Evolutionary conservation across 371 early-diverging fungal genomes (phyloP).

Genomic region (Basidiobolus meristosporus): DNA sequence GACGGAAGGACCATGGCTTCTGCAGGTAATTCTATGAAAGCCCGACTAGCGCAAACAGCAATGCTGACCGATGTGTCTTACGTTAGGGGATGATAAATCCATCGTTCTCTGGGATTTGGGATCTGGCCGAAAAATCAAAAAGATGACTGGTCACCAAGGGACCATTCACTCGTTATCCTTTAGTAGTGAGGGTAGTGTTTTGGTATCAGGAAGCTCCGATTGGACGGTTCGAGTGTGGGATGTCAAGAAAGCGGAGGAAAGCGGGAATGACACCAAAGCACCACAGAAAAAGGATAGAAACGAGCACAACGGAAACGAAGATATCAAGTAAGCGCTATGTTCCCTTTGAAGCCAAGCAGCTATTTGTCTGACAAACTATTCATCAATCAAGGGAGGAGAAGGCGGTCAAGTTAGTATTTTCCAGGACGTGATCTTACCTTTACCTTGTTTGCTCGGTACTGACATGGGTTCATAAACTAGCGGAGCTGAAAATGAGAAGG

Average conservation of each 20-base stretch:
- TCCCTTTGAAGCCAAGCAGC: no score
- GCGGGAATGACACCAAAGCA: no score
- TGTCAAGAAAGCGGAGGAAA: conserved; percentile 23
- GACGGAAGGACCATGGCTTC: conserved; percentile 89
- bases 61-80: neutral
- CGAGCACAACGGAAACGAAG: no score
- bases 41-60: neutral
- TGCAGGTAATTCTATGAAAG: conserved; percentile 27
- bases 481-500: no score
- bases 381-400: no score
- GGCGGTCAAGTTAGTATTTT: no score
- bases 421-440: no score
- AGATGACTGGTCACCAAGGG: conserved; percentile 70
- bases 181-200: conserved; percentile 58
- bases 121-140: conserved; percentile 60
- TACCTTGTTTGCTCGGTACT: no score
- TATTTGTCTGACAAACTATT: no score
- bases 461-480: no score
- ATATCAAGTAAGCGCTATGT: no score
- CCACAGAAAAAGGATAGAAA: no score
- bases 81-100: conserved; percentile 56
- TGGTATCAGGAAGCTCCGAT: conserved; percentile 86
- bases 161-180: conserved; percentile 82
- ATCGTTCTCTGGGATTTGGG: conserved; percentile 97
- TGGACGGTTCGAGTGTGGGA: conserved; percentile 93